Evolutionary conservation across 192 early-diverging fungal genomes (phyloP), one percentile per base, ranked within the genome.

Genomic region (Phycomyces blakesleeanus): DNA sequence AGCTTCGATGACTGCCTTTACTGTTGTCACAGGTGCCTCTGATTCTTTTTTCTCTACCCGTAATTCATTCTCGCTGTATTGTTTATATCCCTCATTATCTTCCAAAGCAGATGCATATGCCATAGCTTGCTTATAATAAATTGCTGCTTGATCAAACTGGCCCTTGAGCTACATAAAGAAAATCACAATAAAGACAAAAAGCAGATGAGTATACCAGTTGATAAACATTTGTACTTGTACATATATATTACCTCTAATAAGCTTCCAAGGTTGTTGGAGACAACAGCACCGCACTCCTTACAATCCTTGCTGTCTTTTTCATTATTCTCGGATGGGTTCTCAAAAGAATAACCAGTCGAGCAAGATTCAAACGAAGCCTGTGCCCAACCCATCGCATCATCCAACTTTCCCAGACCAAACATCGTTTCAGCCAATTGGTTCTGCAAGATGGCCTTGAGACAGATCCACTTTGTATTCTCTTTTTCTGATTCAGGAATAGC

Each of bases 371-470:
- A 64, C 3, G 81, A 69, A 57, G 74, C 71, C 26, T 85, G 83
- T 50, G 80, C 68, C 83, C 83, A 85, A 2, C 83, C 83, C 34
- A 85, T 47, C 3, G 81, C 81, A 21, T 80, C 80, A 15, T 85
- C 77, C 20, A 69, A 24, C 54, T 82, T 78, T 14, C 72, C 58
- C 41, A 76, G 41, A 0, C 69, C 83, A 59, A 64, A 79, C 15
- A 85, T 55, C 0, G 76, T 69, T 51, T 85, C 83, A 12, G 77
- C 75, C 42, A 85, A 69, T n/a, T 82, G 81, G 39, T 74, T 67
- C 44, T 69, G 76, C 18, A 81, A 18, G 53, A 85, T 85, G 6
- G 81, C 83, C 38, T 76, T 67, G 9, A 76, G 60, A 52, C 83
- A 85, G 20, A 71, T 55, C 63, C 66, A 80, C 25, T 9, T 21